Base-by-base conservation (phyloP, 2,329 filamentous ascomycete genomes). In the Talaromyces sp. region DNA sequence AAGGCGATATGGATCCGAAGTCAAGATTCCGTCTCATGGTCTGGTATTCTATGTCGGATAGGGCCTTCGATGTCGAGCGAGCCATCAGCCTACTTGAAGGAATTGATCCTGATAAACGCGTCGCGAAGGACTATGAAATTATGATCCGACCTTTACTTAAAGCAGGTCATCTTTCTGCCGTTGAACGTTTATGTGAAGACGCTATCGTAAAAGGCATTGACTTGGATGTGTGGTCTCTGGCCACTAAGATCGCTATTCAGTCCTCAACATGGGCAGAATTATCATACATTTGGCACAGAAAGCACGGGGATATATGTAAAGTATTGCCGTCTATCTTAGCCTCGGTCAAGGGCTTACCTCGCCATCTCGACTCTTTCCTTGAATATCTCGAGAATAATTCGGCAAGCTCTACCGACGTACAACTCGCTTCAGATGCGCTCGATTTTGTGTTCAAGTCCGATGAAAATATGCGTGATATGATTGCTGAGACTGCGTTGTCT, bases 81-180 rank as follows among this genome's bases (percentile, higher is more conserved):
- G 74, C 77, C 19, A 74, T 80, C 58, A 67, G 75, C n/a, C 66
- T 86, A 9, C 86, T 86, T 69, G 71, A 80, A 35, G 65, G 68
- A 3, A 77, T 85, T 31, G 70, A 76, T 3, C 27, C 66, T 1
- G 62, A 75, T 9, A 63, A 76, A 43, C 79, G 82, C 31, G 76
- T 74, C 2, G 68, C 74, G 8, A 73, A 75, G 4, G 79, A 82
- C 61, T 87, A 85, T 70, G 70, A 76, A 60, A 71, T 76, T 47
- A 76, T 80, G 31, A 77, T 82, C 24, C 74, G 75, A 50, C 79
- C 83, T 24, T 78, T 82, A 65, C 67, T 85, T 16, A 54, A 66
- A 31, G 71, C 69, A n/a, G 72, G 81, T 16, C 71, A 76, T 22
- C 73, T 79, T 65, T 65, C 78, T 14, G 75, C 76, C 2, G 76